phyloP scores from a whole-genome alignment of 768 basidiomycete genomes.

The Auriscalpium orientale region DNA sequence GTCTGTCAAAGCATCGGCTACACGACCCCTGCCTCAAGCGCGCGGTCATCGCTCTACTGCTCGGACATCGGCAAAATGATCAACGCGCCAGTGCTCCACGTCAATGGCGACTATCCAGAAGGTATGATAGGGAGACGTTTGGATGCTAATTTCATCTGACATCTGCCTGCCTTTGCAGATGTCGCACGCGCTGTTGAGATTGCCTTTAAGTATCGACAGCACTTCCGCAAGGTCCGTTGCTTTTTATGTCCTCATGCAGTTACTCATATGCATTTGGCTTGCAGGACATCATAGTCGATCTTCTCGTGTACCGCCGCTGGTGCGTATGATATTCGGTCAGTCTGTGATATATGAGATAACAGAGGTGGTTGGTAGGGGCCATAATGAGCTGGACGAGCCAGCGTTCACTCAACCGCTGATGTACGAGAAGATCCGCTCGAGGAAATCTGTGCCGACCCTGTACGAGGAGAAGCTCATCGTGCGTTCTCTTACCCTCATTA shows the following conservation, averaged over 20 bases:
- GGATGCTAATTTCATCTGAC: neutral
- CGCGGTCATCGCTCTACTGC: slow-evolving; percentile 82
- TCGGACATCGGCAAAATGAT: slow-evolving; percentile 89
- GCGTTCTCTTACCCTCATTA: slow-evolving; percentile 18
- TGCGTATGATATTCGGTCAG: slow-evolving; percentile 20
- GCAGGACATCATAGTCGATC: slow-evolving; percentile 79
- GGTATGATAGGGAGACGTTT: slow-evolving; percentile 28
- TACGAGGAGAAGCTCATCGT: slow-evolving; percentile 79
- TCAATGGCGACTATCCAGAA: slow-evolving; percentile 89
- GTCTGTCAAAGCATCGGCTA: slow-evolving; percentile 69
- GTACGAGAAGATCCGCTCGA: slow-evolving; percentile 79
- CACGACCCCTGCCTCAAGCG: slow-evolving; percentile 79
- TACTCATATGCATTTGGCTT: neutral
- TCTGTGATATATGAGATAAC: too few relatives aligned
- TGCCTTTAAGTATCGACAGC: slow-evolving; percentile 81
- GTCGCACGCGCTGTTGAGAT: slow-evolving; percentile 79
- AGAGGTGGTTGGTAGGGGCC: slow-evolving; percentile 42
- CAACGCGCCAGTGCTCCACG: slow-evolving; percentile 81
- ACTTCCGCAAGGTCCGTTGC: slow-evolving; percentile 66
- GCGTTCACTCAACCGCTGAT: slow-evolving; percentile 84
- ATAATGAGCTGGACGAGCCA: slow-evolving; percentile 85
- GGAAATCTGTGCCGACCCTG: slow-evolving; percentile 69
- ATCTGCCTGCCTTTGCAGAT: slow-evolving; percentile 34
- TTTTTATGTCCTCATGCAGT: neutral
- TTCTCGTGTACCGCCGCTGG: slow-evolving; percentile 86